A percentile compares a stretch with the other conserved stretches of the same genome.
These are phyloP conservation scores for Pyricularia grisea DNA, from an alignment of 2,329 filamentous ascomycete genomes.

Conservation along the genomic window DNA sequence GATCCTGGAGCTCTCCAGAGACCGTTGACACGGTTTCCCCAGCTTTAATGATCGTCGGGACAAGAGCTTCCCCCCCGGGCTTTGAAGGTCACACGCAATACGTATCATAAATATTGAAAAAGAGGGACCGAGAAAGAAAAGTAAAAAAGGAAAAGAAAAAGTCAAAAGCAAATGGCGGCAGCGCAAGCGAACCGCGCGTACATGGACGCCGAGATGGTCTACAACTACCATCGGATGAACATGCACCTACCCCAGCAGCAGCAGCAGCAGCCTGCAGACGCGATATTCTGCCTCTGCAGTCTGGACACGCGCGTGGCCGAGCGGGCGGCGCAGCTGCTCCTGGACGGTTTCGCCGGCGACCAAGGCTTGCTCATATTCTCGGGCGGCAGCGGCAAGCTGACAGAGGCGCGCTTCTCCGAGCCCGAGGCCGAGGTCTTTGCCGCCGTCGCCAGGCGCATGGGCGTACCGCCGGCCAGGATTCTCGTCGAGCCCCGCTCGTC, in stretches of 20 bases:
- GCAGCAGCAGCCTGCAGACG: constrained; percentile 20
- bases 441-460: constrained; percentile 25
- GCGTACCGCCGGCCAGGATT: constrained; percentile 27
- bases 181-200: constrained; percentile 1
- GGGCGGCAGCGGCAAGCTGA: constrained; percentile 30
- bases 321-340: constrained; percentile 30
- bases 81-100: not conserved
- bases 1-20: not conserved
- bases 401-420: constrained; percentile 24
- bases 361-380: constrained; percentile 29
- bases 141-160: not conserved
- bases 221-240: constrained; percentile 32
- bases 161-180: not conserved
- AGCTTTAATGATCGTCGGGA: not conserved
- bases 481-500: constrained; percentile 28
- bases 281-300: constrained; percentile 37
- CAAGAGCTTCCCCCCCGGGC: not conserved
- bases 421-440: constrained; percentile 34
- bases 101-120: not conserved
- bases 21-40: not conserved
- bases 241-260: constrained; percentile 17
- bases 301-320: constrained; percentile 34
- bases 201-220: constrained; percentile 26
- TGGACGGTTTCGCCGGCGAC: constrained; percentile 24
- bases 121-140: not conserved